Evolutionary conservation across 352 stramenopile species (phyloP).

Genomic region (Globisporangium nunn): DNA sequence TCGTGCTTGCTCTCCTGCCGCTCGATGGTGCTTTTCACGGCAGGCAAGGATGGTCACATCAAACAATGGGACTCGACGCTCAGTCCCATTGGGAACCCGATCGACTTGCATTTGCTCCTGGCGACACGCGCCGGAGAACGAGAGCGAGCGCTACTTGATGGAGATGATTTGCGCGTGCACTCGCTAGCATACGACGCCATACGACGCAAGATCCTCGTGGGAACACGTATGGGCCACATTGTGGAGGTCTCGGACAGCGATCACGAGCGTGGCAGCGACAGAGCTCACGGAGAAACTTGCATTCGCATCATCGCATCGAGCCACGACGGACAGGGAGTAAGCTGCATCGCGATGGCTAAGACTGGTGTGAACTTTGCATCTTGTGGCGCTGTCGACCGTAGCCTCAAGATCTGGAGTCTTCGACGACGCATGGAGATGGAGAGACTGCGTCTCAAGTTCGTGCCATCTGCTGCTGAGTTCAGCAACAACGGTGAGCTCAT

Average conservation of each 20-base stretch:
- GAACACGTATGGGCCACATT: constrained; percentile 49
- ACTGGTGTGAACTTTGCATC: constrained; percentile 44
- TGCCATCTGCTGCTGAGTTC: constrained; percentile 26
- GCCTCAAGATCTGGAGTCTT: constrained; percentile 58
- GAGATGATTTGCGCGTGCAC: constrained; percentile 65
- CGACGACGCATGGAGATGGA: constrained; percentile 22
- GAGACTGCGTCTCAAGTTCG: constrained; percentile 21
- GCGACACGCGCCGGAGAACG: neutral
- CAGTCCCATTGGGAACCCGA: constrained; percentile 51
- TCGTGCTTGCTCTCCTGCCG: constrained; percentile 47
- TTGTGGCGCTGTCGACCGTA: constrained; percentile 29
- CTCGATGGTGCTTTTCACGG: constrained; percentile 74
- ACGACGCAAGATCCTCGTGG: constrained; percentile 43
- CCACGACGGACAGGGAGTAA: constrained; percentile 21
- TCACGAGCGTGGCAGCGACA: neutral
- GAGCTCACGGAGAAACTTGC: neutral
- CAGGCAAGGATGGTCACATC: constrained; percentile 63
- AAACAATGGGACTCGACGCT: constrained; percentile 82
- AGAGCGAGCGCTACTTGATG: constrained; percentile 16
- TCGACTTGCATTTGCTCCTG: constrained; percentile 45
- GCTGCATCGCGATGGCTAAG: constrained; percentile 17
- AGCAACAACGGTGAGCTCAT: constrained; percentile 40
- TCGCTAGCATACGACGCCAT: constrained; percentile 58
- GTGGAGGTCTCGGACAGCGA: constrained; percentile 37
- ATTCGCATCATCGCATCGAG: constrained; percentile 42